Evolutionary conservation across 2,329 filamentous ascomycete genomes (phyloP).

Genomic region (Aspergillus flavus): DNA sequence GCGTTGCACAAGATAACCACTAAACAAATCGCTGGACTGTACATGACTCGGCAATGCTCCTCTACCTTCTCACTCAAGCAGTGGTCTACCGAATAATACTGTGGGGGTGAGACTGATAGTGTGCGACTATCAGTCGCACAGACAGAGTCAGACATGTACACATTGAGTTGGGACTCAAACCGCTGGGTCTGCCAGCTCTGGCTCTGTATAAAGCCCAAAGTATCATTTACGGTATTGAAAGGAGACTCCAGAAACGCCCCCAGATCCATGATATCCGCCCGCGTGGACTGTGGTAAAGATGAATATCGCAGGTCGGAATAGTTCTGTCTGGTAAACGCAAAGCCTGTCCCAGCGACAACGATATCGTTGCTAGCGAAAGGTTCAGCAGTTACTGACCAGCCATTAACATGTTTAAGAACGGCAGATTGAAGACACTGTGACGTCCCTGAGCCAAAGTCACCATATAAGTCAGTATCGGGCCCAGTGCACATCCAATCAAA

Average conservation of each 20-base stretch:
- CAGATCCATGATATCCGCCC: rapidly evolving
- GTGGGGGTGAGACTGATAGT: background rate
- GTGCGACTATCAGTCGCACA: background rate
- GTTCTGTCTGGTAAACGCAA: background rate
- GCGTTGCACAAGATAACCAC: constrained; percentile 30
- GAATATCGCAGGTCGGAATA: background rate
- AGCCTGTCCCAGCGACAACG: background rate
- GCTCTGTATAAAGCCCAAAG: background rate
- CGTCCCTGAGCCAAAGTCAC: background rate
- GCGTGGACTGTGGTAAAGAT: background rate
- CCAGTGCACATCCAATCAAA: background rate
- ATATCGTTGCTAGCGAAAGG: background rate
- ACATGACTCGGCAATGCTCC: constrained; percentile 25
- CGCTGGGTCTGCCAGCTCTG: background rate
- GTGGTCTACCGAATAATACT: constrained; percentile 14
- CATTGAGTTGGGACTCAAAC: background rate
- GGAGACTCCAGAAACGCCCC: background rate
- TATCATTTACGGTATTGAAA: background rate
- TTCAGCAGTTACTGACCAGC: background rate
- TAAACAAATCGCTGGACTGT: constrained; percentile 21
- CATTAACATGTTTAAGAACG: background rate
- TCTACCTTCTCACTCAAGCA: constrained; percentile 25
- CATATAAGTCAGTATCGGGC: background rate
- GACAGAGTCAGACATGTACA: background rate
- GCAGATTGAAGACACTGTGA: background rate